Conservation (phyloP, 768 basidiomycete species). For the Rhodosporidiobolus sp. region DNA sequence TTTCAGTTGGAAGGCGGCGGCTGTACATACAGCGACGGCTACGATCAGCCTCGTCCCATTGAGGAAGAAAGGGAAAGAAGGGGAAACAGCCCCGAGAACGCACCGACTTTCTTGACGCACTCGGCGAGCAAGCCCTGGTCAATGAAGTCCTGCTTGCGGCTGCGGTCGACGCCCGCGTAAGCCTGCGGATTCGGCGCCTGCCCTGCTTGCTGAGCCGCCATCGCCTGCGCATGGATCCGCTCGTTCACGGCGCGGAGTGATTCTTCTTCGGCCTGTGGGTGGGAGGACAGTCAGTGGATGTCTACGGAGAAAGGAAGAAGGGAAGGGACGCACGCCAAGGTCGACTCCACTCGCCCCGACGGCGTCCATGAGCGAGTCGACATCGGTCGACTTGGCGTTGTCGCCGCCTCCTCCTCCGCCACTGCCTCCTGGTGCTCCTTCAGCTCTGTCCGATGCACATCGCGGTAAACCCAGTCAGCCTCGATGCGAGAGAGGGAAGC, state of each 20-base stretch:
- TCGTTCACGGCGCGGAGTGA: conserved; percentile 62
- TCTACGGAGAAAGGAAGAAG: not conserved
- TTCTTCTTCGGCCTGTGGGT: conserved; percentile 75
- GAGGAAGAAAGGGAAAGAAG: not conserved
- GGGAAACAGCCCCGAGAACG: not conserved
- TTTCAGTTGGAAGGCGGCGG: conserved; percentile 31
- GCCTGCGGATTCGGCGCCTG: conserved; percentile 14
- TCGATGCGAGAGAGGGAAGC: not conserved
- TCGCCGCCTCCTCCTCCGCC: not conserved
- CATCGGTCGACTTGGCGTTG: conserved; percentile 19
- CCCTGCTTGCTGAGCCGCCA: conserved; percentile 48
- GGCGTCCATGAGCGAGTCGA: conserved; percentile 39
- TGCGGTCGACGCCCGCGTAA: conserved; percentile 66
- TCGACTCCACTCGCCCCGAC: conserved; percentile 39
- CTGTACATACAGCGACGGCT: not conserved
- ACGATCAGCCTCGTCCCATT: too few relatives aligned
- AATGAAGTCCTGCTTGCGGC: conserved; percentile 72
- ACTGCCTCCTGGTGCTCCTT: not conserved
- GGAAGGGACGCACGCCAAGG: conserved; percentile 19
- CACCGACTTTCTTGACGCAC: conserved; percentile 63
- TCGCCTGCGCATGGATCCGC: conserved; percentile 55
- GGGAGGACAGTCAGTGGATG: too few relatives aligned
- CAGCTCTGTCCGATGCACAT: not conserved
- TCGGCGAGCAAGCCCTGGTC: conserved; percentile 63
- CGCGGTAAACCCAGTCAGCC: not conserved